These are phyloP conservation scores for Aristolochia contorta DNA, from an alignment of 164 flowering plant species.

Conservation along the genomic window DNA sequence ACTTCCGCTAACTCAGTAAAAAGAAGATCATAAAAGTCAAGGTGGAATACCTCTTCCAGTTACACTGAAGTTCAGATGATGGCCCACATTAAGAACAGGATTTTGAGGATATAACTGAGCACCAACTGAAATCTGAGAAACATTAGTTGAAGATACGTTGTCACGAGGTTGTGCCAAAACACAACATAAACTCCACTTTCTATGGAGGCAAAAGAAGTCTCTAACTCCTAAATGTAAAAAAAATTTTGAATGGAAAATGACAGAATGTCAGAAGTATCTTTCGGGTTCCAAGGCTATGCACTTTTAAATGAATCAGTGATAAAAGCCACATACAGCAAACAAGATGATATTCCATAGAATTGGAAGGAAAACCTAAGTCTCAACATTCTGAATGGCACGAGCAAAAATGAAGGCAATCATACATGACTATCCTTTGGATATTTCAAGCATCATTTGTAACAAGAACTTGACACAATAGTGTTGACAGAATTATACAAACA, in stretches of 20 bases:
- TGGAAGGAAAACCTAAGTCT: no score
- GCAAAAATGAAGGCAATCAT: no score
- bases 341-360: no score
- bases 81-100: conserved; percentile 49
- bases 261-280: no score
- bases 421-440: neutral
- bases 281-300: no score
- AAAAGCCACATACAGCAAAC: no score
- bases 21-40: neutral
- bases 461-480: neutral
- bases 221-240: no score
- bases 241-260: neutral
- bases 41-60: conserved; percentile 34
- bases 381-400: no score
- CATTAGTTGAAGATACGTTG: neutral
- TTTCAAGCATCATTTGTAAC: neutral
- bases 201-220: no score
- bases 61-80: conserved; percentile 45
- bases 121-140: conserved; percentile 65
- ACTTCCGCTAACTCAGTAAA: no score
- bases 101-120: conserved; percentile 59
- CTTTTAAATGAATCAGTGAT: no score
- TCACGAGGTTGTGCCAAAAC: neutral
- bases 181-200: no score
- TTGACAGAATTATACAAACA: neutral